Percentiles rank a stretch among this genome's conserved stretches.
These are phyloP conservation scores for Flaveria trinervia DNA, from an alignment of 129 eudicot species.

Conservation along the genomic window DNA sequence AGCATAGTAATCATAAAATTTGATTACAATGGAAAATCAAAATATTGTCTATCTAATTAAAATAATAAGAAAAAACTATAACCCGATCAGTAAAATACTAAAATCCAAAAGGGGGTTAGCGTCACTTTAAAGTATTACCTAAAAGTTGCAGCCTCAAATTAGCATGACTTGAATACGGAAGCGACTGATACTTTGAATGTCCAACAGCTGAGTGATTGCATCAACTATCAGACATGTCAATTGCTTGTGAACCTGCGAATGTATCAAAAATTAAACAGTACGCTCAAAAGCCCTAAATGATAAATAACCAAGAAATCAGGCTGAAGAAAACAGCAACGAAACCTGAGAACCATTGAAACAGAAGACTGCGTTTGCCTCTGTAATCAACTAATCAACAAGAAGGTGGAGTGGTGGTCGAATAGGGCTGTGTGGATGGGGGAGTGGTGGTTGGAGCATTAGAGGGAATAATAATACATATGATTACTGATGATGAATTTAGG, in stretches of 20 bases:
- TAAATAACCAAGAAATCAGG: not conserved
- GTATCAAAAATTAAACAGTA: not conserved
- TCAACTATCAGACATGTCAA: conserved; percentile 18
- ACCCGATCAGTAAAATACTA: not conserved
- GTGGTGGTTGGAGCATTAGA: conserved; percentile 9
- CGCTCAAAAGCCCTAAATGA: conserved; percentile 17
- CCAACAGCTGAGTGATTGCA: conserved; percentile 14
- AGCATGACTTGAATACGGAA: conserved; percentile 16
- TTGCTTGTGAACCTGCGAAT: not conserved
- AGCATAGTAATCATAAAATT: not conserved
- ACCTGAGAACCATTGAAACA: not conserved
- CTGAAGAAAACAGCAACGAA: conserved; percentile 1
- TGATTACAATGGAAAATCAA: not conserved
- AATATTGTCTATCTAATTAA: not conserved
- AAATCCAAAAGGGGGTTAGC: not conserved
- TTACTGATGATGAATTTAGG: not conserved
- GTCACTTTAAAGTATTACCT: conserved; percentile 15
- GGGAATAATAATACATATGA: not conserved
- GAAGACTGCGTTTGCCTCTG: conserved; percentile 3
- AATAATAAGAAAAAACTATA: not conserved
- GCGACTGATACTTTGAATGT: not conserved
- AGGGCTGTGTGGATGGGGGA: conserved; percentile 9
- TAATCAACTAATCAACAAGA: not conserved
- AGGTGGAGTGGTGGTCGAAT: not conserved
- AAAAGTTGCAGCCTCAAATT: conserved; percentile 19